Evolutionary conservation across 371 early-diverging fungal genomes (phyloP), one percentile per base, ranked within the genome.

Genomic region (Chytridium lagenaria): DNA sequence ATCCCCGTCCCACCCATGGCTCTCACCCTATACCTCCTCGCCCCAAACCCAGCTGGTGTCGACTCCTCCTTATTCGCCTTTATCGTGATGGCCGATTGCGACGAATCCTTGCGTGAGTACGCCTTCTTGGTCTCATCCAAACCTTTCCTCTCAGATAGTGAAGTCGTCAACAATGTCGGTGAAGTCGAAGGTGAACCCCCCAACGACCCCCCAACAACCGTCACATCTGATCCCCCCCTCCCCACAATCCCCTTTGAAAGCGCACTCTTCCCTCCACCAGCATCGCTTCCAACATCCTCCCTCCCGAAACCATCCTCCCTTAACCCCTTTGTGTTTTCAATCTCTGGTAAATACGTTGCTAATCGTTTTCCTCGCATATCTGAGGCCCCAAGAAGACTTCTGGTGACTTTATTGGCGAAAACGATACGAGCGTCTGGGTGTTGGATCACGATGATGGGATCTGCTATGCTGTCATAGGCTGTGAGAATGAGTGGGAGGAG

Each of bases 401-500:
- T 22, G n/a, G 70, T 63, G 15, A 59, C 67, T 1, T 2, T n/a
- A 38, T 69, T 61, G 23, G 51, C 64, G 31, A 64, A 63, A 1
- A 59, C 19, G 7, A 63, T 37, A 10, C 34, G 15, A 16, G 59
- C 55, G 23, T 63, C 71, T n/a, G 63, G 71, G 22, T 44, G 33
- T 39, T 71, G 33, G 30, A 70, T 44, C 19, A 75, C 75, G 26
- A 75, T 26, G 31, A 75, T 57, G 28, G 75, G 67, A 23, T 75
- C 75, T 1, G 67, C 39, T 1, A 75, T 28, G 59, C 64, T 26
- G 1, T 68, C 65, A 37, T 59, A 74, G 33, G 74, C 65, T 19
- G 74, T 26, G n/a, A 26, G 51, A 26, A 55, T 69, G 70, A 51
- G 37, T 12, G 52, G 39, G 16, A 57, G 59, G 51, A 55, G 30